phyloP scores from a whole-genome alignment of 148 eudicot genomes.

The Limonium bicolor region DNA sequence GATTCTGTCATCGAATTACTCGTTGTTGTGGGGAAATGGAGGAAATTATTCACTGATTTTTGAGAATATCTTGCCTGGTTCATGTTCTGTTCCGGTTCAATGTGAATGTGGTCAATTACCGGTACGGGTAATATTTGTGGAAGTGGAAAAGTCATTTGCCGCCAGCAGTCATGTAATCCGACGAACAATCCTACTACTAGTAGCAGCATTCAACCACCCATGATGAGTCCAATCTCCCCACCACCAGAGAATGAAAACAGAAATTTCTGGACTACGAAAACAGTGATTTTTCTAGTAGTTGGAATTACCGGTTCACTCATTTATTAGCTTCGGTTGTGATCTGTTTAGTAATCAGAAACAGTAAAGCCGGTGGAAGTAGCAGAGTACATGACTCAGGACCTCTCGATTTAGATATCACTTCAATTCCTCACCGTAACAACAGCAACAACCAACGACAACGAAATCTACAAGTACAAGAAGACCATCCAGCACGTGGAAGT shows the following conservation, averaged over 20 bases:
- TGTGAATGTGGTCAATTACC: constrained; percentile 45
- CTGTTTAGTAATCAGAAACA: constrained; percentile 18
- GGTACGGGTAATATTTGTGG: constrained; percentile 22
- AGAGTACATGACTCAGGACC: constrained; percentile 82
- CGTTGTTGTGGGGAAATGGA: constrained; percentile 55
- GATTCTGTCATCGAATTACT: constrained; percentile 20
- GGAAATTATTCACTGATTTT: constrained; percentile 17
- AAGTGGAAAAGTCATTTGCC: constrained; percentile 8
- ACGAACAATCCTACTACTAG: too few relatives aligned
- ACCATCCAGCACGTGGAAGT: too few relatives aligned
- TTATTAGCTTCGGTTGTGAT: constrained; percentile 12
- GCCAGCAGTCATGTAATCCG: too few relatives aligned
- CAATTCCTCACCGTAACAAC: too few relatives aligned
- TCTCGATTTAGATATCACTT: too few relatives aligned
- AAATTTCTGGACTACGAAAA: constrained; percentile 23
- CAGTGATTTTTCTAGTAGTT: constrained; percentile 43
- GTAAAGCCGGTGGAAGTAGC: constrained; percentile 21
- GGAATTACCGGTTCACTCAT: constrained; percentile 48
- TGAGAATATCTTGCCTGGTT: constrained; percentile 45
- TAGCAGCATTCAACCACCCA: constrained; percentile 4
- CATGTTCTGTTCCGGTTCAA: constrained; percentile 15
- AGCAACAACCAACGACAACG: too few relatives aligned
- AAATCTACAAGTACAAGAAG: too few relatives aligned
- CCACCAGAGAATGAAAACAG: neutral
- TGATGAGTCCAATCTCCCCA: constrained; percentile 2